A percentile compares a stretch with the other conserved stretches of the same genome.
Evolutionary conservation across 2,329 filamentous ascomycete genomes (phyloP).

Genomic region (Microascus cirrosus): DNA sequence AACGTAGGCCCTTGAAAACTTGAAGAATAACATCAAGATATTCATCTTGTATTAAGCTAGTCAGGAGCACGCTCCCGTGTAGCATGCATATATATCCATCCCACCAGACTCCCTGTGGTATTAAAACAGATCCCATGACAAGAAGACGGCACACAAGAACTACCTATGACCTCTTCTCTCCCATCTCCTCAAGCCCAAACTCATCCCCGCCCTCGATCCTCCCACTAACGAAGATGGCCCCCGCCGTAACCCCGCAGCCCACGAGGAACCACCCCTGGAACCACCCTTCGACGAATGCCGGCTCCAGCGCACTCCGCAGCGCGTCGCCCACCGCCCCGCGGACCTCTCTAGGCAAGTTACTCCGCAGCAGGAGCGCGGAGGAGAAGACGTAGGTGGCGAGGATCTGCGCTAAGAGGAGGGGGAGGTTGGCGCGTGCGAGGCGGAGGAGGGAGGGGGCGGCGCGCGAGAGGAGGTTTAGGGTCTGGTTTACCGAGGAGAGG

Average conservation of each 20-base stretch:
- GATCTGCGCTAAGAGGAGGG: constrained; percentile 69
- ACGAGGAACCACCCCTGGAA: constrained; percentile 80
- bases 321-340: constrained; percentile 68
- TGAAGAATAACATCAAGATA: neutral
- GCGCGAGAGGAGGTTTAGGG: constrained; percentile 68
- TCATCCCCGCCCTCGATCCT: constrained; percentile 43
- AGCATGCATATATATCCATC: neutral
- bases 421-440: constrained; percentile 66
- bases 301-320: constrained; percentile 55
- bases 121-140: constrained; percentile 1
- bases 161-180: constrained; percentile 50
- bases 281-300: constrained; percentile 54
- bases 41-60: neutral
- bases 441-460: constrained; percentile 62
- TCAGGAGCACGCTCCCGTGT: neutral
- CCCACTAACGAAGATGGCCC: constrained; percentile 64
- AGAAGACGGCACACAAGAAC: neutral
- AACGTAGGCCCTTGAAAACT: neutral
- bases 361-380: constrained; percentile 63
- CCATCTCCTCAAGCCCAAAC: constrained; percentile 57
- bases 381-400: constrained; percentile 79
- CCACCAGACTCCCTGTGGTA: neutral
- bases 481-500: constrained; percentile 76
- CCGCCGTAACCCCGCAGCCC: constrained; percentile 52
- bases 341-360: constrained; percentile 68